Conservation (phyloP, 1,139 yeast species). For the Geotrichum armillariae region DNA sequence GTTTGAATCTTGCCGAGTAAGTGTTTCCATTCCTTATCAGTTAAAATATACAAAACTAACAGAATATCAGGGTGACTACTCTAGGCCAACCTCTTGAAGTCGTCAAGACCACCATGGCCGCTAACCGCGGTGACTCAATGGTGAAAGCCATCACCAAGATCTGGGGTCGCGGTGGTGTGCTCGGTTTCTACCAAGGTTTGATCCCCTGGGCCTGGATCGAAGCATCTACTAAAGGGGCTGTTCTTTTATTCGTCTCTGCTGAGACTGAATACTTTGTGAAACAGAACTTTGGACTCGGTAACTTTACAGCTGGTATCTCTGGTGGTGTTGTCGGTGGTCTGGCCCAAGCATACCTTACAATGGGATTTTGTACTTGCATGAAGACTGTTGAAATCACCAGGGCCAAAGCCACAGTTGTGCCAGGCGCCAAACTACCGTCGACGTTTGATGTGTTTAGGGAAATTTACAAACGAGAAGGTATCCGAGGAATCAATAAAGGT, state of each 20-base stretch:
- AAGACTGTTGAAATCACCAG: slow-evolving; percentile 97
- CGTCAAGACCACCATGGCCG: slow-evolving; percentile 95
- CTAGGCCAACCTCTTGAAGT: slow-evolving; percentile 97
- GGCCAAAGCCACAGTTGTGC: slow-evolving; percentile 52
- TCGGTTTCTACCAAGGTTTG: slow-evolving; percentile 94
- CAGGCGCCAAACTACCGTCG: slow-evolving; percentile 54
- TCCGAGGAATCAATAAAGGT: slow-evolving; percentile 93
- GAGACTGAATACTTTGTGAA: slow-evolving; percentile 84
- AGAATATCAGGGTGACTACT: slow-evolving; percentile 58
- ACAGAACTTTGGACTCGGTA: slow-evolving; percentile 57
- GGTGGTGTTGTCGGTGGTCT: slow-evolving; percentile 97
- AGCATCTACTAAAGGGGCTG: slow-evolving; percentile 99
- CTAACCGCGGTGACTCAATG: slow-evolving; percentile 74
- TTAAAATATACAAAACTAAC: background rate
- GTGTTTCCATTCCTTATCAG: too few relatives aligned
- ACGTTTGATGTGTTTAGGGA: slow-evolving; percentile 85
- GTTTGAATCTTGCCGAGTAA: slow-evolving; percentile 77
- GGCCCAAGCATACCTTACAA: slow-evolving; percentile 92
- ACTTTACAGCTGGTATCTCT: slow-evolving; percentile 83
- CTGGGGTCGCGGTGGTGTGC: slow-evolving; percentile 89
- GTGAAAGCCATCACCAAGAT: slow-evolving; percentile 69
- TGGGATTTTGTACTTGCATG: slow-evolving; percentile 98
- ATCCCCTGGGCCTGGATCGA: slow-evolving; percentile 99
- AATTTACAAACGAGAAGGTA: slow-evolving; percentile 81
- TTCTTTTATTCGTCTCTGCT: slow-evolving; percentile 86